Evolutionary conservation across 805 yeast genomes (phyloP).

Genomic region (Pichia scutulata): DNA sequence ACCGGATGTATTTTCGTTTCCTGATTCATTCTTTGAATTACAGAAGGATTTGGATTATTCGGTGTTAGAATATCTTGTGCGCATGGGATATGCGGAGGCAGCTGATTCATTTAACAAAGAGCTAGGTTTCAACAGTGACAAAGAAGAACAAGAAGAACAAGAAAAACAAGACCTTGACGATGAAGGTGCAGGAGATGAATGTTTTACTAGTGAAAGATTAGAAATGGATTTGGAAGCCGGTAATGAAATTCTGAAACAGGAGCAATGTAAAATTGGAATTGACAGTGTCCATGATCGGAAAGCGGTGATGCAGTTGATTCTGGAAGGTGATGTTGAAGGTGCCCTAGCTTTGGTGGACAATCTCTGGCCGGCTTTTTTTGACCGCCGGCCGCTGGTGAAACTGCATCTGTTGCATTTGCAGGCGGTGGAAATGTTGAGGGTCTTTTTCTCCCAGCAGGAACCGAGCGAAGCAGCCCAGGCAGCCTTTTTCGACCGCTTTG

Average conservation of each 20-base stretch:
- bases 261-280: background rate
- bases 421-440: background rate
- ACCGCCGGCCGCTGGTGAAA: background rate
- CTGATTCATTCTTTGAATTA: constrained; percentile 7
- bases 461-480: background rate
- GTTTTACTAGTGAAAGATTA: constrained; percentile 3
- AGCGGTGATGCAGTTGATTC: background rate
- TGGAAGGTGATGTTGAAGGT: background rate
- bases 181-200: constrained; percentile 34
- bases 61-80: constrained; percentile 6
- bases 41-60: constrained; percentile 6
- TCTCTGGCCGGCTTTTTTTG: background rate
- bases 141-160: constrained; percentile 31
- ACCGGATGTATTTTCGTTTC: constrained; percentile 12
- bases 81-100: constrained; percentile 11
- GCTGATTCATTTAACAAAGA: constrained; percentile 4
- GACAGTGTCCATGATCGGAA: background rate
- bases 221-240: background rate
- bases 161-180: no score
- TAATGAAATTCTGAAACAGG: background rate
- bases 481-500: background rate
- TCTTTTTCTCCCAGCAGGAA: background rate
- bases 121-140: constrained; percentile 56
- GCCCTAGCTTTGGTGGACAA: background rate
- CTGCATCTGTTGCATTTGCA: background rate